Evolutionary conservation across 768 basidiomycete species (phyloP).

Genomic region (Butyriboletus loyo): DNA sequence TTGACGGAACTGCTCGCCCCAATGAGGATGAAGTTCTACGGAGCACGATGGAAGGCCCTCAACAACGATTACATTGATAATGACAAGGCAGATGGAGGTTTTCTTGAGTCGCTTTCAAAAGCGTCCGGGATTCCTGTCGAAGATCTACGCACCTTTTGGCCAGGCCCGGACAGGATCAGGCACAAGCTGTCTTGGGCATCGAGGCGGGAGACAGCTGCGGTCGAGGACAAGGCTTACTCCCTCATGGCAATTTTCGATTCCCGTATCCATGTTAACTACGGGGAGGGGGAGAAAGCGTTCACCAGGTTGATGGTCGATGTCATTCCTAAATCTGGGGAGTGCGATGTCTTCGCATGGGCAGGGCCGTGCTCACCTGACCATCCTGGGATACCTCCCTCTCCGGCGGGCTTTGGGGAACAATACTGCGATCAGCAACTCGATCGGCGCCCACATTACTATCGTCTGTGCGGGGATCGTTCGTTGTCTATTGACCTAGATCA

Average conservation of each 20-base stretch:
- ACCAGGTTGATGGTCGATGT: conserved; percentile 16
- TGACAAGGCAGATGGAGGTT: conserved; percentile 20
- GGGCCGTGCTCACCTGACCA: conserved; percentile 8
- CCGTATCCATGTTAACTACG: conserved; percentile 10
- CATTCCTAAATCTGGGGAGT: conserved; percentile 15
- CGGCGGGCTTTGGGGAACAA: conserved; percentile 7
- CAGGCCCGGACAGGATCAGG: conserved; percentile 17
- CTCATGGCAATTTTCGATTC: conserved; percentile 18
- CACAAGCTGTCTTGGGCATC: conserved; percentile 21
- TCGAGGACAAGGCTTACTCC: conserved; percentile 19
- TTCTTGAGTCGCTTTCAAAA: conserved; percentile 11
- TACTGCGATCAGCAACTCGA: conserved; percentile 2
- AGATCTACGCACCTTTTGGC: conserved; percentile 20
- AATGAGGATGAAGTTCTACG: conserved; percentile 22
- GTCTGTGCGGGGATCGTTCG: conserved; percentile 20
- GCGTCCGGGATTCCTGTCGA: conserved; percentile 9
- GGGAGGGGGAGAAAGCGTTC: conserved; percentile 15
- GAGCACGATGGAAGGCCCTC: conserved; percentile 13
- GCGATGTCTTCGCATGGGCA: conserved; percentile 24
- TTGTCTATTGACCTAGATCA: conserved; percentile 3
- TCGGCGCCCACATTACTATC: conserved; percentile 11
- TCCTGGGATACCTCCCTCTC: conserved; percentile 13
- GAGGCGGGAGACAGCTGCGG: conserved; percentile 1
- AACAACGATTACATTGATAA: conserved; percentile 17
- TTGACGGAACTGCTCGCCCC: conserved; percentile 21